phyloP scores from a whole-genome alignment of 345 rosid species.

The Linum trigynum region DNA sequence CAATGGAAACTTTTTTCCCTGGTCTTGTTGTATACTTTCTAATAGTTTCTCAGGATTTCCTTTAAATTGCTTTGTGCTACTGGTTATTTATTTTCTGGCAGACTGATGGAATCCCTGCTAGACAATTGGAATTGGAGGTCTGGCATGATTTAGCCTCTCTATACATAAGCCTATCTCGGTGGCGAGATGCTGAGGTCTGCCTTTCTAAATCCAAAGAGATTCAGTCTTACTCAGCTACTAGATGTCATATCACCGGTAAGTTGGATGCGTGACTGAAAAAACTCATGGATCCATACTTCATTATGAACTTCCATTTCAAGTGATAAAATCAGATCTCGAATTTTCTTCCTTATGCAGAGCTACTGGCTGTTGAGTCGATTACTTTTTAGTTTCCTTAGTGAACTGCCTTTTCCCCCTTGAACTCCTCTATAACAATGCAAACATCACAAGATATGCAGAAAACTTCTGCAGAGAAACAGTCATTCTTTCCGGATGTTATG shows the following conservation, averaged over 20 bases:
- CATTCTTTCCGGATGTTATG: too few relatives aligned
- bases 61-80: background rate
- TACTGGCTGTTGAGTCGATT: too few relatives aligned
- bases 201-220: slow-evolving; percentile 66
- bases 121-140: slow-evolving; percentile 50
- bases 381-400: too few relatives aligned
- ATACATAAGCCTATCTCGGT: slow-evolving; percentile 49
- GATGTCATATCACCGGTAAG: slow-evolving; percentile 50
- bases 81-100: slow-evolving; percentile 17
- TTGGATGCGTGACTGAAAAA: background rate
- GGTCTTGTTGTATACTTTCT: background rate
- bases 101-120: slow-evolving; percentile 28
- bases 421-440: background rate
- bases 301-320: too few relatives aligned
- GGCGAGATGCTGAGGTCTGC: slow-evolving; percentile 72
- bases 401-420: background rate
- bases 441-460: background rate
- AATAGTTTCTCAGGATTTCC: background rate
- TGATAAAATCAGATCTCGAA: background rate
- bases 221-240: slow-evolving; percentile 36
- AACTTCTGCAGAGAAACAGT: background rate
- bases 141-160: slow-evolving; percentile 74
- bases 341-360: background rate
- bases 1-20: too few relatives aligned
- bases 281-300: too few relatives aligned